phyloP scores from a whole-genome alignment of 2,329 filamentous ascomycete genomes.

The Didymella glomerata region DNA sequence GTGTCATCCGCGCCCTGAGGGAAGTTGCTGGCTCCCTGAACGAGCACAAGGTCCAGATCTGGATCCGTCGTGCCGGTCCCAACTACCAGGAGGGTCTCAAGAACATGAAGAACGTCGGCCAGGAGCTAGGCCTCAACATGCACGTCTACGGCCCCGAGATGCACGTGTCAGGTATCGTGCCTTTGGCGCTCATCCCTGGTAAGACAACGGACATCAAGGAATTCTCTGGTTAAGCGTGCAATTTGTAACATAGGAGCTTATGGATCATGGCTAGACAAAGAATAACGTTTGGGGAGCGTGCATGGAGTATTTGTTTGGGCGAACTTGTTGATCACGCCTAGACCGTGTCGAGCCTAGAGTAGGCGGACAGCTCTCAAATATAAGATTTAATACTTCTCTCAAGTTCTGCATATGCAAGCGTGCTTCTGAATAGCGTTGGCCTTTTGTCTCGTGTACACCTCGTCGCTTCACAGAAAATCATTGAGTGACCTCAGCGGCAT shows the following conservation, averaged over 20 bases:
- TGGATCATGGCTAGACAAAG: slow-evolving; percentile 46
- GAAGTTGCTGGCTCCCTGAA: slow-evolving; percentile 85
- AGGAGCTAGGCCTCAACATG: slow-evolving; percentile 95
- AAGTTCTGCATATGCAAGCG: neutral
- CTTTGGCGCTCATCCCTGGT: slow-evolving; percentile 77
- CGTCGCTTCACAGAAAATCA: neutral
- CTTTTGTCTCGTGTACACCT: neutral
- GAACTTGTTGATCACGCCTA: slow-evolving; percentile 28
- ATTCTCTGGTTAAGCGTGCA: slow-evolving; percentile 60
- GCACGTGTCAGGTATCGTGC: slow-evolving; percentile 95
- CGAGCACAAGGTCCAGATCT: slow-evolving; percentile 98
- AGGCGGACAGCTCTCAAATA: slow-evolving; percentile 24
- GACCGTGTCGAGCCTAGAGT: slow-evolving; percentile 18
- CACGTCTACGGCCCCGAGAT: slow-evolving; percentile 84
- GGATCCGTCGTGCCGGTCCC: slow-evolving; percentile 88
- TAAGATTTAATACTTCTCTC: slow-evolving; percentile 31
- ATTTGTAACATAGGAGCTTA: slow-evolving; percentile 45
- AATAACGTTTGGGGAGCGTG: slow-evolving; percentile 32
- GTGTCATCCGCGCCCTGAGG: slow-evolving; percentile 94
- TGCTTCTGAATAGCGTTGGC: neutral
- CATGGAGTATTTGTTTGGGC: slow-evolving; percentile 30
- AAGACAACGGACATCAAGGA: slow-evolving; percentile 69
- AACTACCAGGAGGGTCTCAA: slow-evolving; percentile 99
- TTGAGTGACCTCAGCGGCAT: neutral
- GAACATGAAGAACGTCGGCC: slow-evolving; percentile 97